phyloP scores from a whole-genome alignment of 2,329 filamentous ascomycete genomes.

The Cladophialophora carrionii region DNA sequence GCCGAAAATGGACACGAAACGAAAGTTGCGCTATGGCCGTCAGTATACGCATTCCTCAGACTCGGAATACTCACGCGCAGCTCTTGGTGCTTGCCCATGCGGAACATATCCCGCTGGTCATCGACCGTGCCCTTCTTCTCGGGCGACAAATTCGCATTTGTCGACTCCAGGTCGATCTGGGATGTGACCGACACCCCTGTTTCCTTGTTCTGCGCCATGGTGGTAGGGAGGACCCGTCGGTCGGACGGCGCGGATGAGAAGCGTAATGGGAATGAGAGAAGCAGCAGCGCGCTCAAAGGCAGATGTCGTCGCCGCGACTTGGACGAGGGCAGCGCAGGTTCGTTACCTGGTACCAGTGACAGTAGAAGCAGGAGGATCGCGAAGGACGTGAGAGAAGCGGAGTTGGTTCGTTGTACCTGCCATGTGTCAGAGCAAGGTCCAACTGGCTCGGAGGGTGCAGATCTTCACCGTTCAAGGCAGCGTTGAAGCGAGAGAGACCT shows the following conservation, averaged over 20 bases:
- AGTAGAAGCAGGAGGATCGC: conserved; percentile 6
- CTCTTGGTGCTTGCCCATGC: conserved; percentile 43
- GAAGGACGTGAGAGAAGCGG: conserved; percentile 5
- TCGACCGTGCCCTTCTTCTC: conserved; percentile 41
- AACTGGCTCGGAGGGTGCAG: conserved; percentile 19
- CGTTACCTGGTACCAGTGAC: neutral
- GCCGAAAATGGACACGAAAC: conserved; percentile 47
- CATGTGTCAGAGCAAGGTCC: conserved; percentile 25
- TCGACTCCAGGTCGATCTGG: conserved; percentile 30
- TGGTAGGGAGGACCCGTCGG: conserved; percentile 23
- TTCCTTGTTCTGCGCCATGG: conserved; percentile 30
- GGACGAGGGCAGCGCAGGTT: neutral
- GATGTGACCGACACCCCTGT: conserved; percentile 27
- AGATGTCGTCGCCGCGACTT: neutral
- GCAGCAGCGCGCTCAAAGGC: neutral
- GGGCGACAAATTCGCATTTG: conserved; percentile 32
- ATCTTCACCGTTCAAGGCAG: conserved; percentile 19
- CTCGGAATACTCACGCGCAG: conserved; percentile 38
- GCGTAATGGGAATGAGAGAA: neutral
- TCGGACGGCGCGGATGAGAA: neutral
- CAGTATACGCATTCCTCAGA: neutral
- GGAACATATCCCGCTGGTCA: conserved; percentile 44
- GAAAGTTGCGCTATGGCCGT: conserved; percentile 45
- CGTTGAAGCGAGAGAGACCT: conserved; percentile 16
- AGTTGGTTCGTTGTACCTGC: conserved; percentile 11